Base-by-base conservation (phyloP, 2,329 filamentous ascomycete species). In the Botryotinia globosa region DNA sequence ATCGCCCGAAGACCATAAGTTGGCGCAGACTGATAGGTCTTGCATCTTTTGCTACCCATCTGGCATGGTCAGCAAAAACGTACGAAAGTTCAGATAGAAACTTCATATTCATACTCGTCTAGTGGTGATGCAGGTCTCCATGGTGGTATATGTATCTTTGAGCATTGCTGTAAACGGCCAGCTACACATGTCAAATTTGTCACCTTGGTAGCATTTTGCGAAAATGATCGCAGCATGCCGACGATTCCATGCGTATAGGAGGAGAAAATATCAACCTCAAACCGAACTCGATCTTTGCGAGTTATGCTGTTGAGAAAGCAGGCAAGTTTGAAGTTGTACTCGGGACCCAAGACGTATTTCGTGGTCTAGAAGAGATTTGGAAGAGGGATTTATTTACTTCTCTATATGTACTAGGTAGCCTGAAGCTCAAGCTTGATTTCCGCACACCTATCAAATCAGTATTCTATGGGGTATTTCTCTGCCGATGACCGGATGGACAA, bases 11-110 rank as follows among this genome's bases (percentile, higher is more conserved):
- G 79, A 98, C 97, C 84, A 97, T 98, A 79, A 99, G 88, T 83
- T 98, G 96, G 73, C 96, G 92, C 78, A 99, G 85, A 83, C 94
- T 97, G 81, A 99, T 98, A n/a, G 96, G 96, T 69, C 94, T 89
- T 66, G 94, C 94, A 81, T 97, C 94, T 79, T 92, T 93, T 75
- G 92, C 91, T 69, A 98, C 95, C 94, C 94, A 98, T 86, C 94
- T 97, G 77, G 34, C 25, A 54, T 54, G 48, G 70, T 76, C 25
- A 77, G 74, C 73, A 71, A 72, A 56, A 58, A 63, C 34, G 29
- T 59, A 20, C 9, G 65, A 54, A 14, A 44, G 22, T 10, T n/a
- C 12, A 4, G 16, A 62, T 12, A 20, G n/a, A 42, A 71, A 61
- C 87, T 77, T 83, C 45, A 42, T 48, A 39, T 48, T 48, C 70